Conservation (phyloP, 2,329 filamentous ascomycete species). For the Monilinia polystroma region DNA sequence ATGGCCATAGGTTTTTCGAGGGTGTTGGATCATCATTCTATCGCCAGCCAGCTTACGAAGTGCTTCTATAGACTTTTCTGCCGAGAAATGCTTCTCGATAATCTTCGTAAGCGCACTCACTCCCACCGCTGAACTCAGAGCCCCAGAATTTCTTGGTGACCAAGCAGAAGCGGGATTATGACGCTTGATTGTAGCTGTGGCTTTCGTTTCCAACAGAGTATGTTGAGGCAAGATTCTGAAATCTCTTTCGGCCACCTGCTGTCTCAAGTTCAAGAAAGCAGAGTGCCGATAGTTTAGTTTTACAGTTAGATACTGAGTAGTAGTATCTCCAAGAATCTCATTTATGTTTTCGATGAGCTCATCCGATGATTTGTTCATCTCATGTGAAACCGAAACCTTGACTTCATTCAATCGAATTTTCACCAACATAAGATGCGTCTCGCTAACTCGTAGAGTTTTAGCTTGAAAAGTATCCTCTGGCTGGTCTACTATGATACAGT, state of each 20-base stretch:
- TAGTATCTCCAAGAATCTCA: slow-evolving; percentile 51
- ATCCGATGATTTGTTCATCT: slow-evolving; percentile 48
- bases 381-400: slow-evolving; percentile 31
- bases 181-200: slow-evolving; percentile 51
- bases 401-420: slow-evolving; percentile 34
- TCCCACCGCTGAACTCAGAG: slow-evolving; percentile 37
- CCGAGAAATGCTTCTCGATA: slow-evolving; percentile 33
- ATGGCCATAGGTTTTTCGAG: slow-evolving; percentile 19
- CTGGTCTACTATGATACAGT: slow-evolving; percentile 35
- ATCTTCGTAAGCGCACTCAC: slow-evolving; percentile 33
- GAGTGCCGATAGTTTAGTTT: slow-evolving; percentile 57
- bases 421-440: slow-evolving; percentile 38
- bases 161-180: slow-evolving; percentile 51
- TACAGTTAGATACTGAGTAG: slow-evolving; percentile 52
- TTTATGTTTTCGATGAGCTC: slow-evolving; percentile 60
- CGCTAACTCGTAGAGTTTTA: slow-evolving; percentile 30
- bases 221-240: slow-evolving; percentile 42
- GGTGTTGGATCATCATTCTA: slow-evolving; percentile 24
- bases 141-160: slow-evolving; percentile 47
- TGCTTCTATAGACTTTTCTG: slow-evolving; percentile 30
- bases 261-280: slow-evolving; percentile 43
- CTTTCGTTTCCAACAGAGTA: slow-evolving; percentile 54
- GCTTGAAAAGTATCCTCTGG: slow-evolving; percentile 36
- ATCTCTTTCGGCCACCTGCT: slow-evolving; percentile 35
- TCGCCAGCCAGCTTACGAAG: slow-evolving; percentile 30